phyloP scores from a whole-genome alignment of 305 asterid species.

The Solanum chacoense region DNA sequence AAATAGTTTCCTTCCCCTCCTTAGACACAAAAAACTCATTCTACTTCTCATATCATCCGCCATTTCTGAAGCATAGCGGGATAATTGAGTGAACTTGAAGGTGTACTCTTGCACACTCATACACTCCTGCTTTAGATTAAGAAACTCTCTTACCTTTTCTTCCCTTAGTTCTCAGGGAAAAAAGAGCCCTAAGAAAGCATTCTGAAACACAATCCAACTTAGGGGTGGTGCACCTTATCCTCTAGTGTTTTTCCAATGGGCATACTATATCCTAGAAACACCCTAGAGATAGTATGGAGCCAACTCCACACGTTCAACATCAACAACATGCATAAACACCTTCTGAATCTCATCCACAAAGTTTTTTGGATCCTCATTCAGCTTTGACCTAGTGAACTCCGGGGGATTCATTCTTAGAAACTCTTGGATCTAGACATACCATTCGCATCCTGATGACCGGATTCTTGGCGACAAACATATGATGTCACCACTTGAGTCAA shows the following conservation, averaged over 20 bases:
- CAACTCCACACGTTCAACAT: background rate
- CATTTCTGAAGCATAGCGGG: too few relatives aligned
- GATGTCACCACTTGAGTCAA: background rate
- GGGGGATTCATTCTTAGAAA: background rate
- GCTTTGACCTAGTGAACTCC: background rate
- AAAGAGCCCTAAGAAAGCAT: background rate
- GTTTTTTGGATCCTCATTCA: background rate
- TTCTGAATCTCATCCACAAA: background rate
- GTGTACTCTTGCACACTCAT: too few relatives aligned
- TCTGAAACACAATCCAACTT: background rate
- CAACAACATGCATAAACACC: background rate
- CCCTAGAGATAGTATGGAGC: background rate
- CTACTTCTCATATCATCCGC: too few relatives aligned
- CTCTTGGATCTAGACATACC: background rate
- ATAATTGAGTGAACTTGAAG: too few relatives aligned
- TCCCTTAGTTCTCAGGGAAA: background rate
- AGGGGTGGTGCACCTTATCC: background rate
- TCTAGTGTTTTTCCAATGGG: background rate
- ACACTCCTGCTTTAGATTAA: background rate
- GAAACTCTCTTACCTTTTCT: background rate
- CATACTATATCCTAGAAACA: background rate
- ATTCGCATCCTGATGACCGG: background rate
- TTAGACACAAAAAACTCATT: too few relatives aligned
- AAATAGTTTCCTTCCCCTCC: background rate
- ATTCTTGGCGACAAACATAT: accelerated